Base-by-base conservation (phyloP, 257 asterid species). In the Eustoma russellianum region DNA sequence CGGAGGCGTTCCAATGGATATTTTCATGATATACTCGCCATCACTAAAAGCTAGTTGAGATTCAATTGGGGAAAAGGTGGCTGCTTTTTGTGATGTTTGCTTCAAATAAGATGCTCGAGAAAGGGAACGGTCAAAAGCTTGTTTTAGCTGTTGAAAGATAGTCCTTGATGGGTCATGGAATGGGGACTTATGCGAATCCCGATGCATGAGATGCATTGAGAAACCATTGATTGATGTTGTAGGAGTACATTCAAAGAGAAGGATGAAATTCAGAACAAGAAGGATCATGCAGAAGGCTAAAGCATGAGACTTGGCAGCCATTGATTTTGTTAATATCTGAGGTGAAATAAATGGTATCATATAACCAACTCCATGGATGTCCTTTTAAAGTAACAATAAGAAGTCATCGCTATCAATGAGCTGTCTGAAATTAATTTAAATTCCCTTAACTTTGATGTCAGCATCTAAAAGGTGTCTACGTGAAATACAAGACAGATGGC, bases 1-100 rank as follows among this genome's bases (percentile, higher is more conserved):
- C 0, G 80, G 64, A 1, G 85, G 84, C 8, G 76, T 66, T 1
- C 82, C 81, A 1, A 73, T 11, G 3, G 68, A 64, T 59, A 57
- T 60, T 46, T 55, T 72, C 67, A 74, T 56, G 13, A 77, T 49
- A 17, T 69, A 77, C 46, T 70, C 78, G 6, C 79, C 79, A 0
- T 41, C 38, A 11, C 41, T 1, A 17, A 1, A 5, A 1, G 28
- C 0, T 10, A 50, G 8, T 17, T 50, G 6, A 17, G 54, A 50
- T 7, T 10, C 54, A 24, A 50, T 17, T 9, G 7, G 16, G 1
- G 15, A 12, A 45, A 14, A 15, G 13, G 15, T 1, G 16, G 49
- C 1, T 12, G 15, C 5, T 45, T 5, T 13, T 17, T 5, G 1
- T 5, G 49, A 12, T 45, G 7, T 0, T 10, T 15, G 17, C 15